Evolutionary conservation across 129 eudicot genomes (phyloP).

Genomic region (Centrapalus pauciflorus): DNA sequence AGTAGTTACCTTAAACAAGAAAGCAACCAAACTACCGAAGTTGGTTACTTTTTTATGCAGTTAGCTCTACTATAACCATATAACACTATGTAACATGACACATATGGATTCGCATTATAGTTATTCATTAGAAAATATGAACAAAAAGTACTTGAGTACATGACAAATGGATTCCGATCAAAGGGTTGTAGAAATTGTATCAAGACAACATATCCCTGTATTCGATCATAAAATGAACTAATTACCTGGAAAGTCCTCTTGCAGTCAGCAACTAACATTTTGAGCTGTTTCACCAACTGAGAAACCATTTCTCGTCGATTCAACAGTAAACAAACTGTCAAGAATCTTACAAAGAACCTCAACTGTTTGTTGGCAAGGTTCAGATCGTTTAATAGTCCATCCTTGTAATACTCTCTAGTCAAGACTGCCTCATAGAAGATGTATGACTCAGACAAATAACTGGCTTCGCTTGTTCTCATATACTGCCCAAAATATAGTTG

Average conservation of each 20-base stretch:
- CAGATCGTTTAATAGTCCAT: conserved; percentile 72
- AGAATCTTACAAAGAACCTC: conserved; percentile 78
- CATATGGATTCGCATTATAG: background rate
- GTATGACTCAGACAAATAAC: conserved; percentile 82
- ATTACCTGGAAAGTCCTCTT: conserved; percentile 79
- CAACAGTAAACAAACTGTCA: conserved; percentile 74
- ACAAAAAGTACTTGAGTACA: too few relatives aligned
- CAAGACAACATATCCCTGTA: background rate
- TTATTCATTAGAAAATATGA: background rate
- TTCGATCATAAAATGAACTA: background rate
- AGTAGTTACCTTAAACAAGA: too few relatives aligned
- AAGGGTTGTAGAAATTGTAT: background rate
- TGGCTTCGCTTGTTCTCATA: conserved; percentile 91
- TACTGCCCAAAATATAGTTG: conserved; percentile 95
- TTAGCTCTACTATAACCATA: background rate
- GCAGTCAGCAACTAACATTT: conserved; percentile 80
- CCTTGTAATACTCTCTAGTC: conserved; percentile 92
- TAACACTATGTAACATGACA: background rate
- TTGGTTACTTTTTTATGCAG: too few relatives aligned
- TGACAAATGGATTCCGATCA: too few relatives aligned
- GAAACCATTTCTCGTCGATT: conserved; percentile 81
- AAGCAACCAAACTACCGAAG: too few relatives aligned
- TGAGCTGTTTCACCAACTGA: conserved; percentile 82
- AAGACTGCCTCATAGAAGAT: conserved; percentile 85
- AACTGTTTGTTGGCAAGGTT: conserved; percentile 83